Base-by-base conservation (phyloP, 306 rosid species). In the Glycine soja region DNA sequence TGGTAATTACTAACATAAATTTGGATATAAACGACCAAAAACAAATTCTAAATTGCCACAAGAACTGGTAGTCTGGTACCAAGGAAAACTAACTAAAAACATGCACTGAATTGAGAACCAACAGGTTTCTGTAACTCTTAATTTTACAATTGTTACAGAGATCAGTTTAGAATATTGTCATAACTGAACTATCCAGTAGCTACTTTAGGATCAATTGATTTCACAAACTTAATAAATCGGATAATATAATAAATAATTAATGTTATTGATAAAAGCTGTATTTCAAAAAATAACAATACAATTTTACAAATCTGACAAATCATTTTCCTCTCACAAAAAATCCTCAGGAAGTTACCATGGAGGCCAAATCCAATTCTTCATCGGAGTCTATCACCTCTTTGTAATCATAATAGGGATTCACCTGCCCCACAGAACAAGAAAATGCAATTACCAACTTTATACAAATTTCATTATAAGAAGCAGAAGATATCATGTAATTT, bases 361-460 rank as follows among this genome's bases (percentile, higher is more conserved):
- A 84, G 42, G 91, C 85, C 87, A 94, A 77, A 82, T 94, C 98
- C 87, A 92, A 80, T 79, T 94, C 98, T 81, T 90, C 95, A 15
- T 94, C 97, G 0, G 98, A 94, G 84, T 94, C 97, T 70, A 94
- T 81, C 57, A 88, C 95, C 53, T 92, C 97, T 78, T 86, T 83
- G 73, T 15, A 94, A 76, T 94, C 88, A 51, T 94, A 94, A 48
- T 85, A 94, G 13, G 98, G 68, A 72, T 88, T 84, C 68, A 18
- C 98, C 97, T 94, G 90, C 82, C 68, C 61, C 75, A 70, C 43
- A 76, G 72, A 82, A 58, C 65, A 68, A 66, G 3, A 58, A 24
- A 24, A 75, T 65, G 48, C 45, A 75, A 32, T 42, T 57, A 34
- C 40, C 46, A 57, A 59, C 32, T 56, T 70, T 5, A 54, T 32